Percentiles rank a stretch among this genome's conserved stretches.
These are phyloP conservation scores for Kitagawia praeruptora DNA, from an alignment of 129 eudicot species.

Conservation along the genomic window DNA sequence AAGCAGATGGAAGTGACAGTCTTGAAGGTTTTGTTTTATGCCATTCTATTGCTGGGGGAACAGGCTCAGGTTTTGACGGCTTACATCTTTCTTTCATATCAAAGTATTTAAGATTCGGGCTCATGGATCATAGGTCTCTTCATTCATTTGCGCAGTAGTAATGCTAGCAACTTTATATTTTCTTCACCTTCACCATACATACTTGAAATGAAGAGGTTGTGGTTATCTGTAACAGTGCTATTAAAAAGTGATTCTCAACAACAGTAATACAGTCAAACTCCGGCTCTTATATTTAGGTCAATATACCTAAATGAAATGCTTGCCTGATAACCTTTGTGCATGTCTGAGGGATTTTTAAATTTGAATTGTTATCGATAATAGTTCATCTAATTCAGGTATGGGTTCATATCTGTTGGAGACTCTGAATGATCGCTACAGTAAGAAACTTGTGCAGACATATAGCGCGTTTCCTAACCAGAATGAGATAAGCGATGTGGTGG, in stretches of 20 bases:
- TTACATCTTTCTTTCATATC: not conserved
- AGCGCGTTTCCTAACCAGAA: slow-evolving; percentile 93
- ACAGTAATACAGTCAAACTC: too few relatives aligned
- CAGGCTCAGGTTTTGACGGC: slow-evolving; percentile 76
- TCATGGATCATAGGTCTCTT: too few relatives aligned
- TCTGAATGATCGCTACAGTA: slow-evolving; percentile 91
- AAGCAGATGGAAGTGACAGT: slow-evolving; percentile 99
- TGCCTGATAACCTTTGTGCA: not conserved
- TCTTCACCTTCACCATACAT: too few relatives aligned
- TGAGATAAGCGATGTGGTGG: slow-evolving; percentile 94
- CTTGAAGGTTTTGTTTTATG: slow-evolving; percentile 98
- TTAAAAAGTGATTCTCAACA: not conserved
- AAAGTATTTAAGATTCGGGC: not conserved
- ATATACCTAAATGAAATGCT: not conserved
- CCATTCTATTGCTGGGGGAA: slow-evolving; percentile 98
- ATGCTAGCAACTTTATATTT: too few relatives aligned
- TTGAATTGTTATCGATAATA: not conserved
- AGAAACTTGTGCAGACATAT: slow-evolving; percentile 92
- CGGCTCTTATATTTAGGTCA: not conserved
- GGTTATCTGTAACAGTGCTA: not conserved
- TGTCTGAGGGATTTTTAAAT: not conserved
- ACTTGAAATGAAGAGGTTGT: not conserved
- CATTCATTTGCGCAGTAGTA: too few relatives aligned
- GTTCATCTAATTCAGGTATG: slow-evolving; percentile 51
- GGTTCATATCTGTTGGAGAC: slow-evolving; percentile 90